Evolutionary conservation across 805 yeast species (phyloP).

Genomic region (Nematodospora valgi): DNA sequence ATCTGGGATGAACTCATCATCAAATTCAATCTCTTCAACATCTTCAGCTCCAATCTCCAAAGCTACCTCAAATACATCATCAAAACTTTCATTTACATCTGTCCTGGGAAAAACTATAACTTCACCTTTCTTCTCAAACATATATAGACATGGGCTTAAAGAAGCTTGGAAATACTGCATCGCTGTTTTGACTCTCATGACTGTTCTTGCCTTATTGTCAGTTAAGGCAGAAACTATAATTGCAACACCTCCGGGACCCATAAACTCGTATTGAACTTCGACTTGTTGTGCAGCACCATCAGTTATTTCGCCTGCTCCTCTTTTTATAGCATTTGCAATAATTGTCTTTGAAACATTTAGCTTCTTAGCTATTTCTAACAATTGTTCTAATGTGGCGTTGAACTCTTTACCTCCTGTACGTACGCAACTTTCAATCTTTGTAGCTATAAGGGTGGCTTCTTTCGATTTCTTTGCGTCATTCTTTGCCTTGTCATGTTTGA

Average conservation of each 20-base stretch:
- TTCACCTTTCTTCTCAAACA: slow-evolving; percentile 78
- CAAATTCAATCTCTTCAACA: slow-evolving; percentile 51
- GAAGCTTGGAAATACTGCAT: slow-evolving; percentile 68
- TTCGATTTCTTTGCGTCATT: slow-evolving; percentile 79
- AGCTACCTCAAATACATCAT: slow-evolving; percentile 69
- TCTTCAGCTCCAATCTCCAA: slow-evolving; percentile 81
- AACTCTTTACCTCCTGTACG: slow-evolving; percentile 65
- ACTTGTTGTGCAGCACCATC: slow-evolving; percentile 45
- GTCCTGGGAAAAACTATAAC: slow-evolving; percentile 45
- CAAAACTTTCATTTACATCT: slow-evolving; percentile 41
- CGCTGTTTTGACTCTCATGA: slow-evolving; percentile 70
- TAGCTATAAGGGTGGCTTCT: slow-evolving; percentile 66
- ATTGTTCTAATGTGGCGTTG: slow-evolving; percentile 57
- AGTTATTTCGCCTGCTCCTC: slow-evolving; percentile 70
- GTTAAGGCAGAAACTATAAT: slow-evolving; percentile 83
- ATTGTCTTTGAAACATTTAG: slow-evolving; percentile 78
- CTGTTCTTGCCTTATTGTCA: slow-evolving; percentile 81
- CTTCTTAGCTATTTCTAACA: slow-evolving; percentile 74
- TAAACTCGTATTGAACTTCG: slow-evolving; percentile 73
- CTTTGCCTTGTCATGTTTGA: slow-evolving; percentile 90
- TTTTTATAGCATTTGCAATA: slow-evolving; percentile 80
- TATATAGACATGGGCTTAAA: slow-evolving; percentile 71
- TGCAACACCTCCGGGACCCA: slow-evolving; percentile 92
- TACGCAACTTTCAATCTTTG: slow-evolving; percentile 72
- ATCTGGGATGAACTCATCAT: slow-evolving; percentile 37